Base-by-base conservation (phyloP, 306 rosid species). In the Trichosanthes cucumerina region DNA sequence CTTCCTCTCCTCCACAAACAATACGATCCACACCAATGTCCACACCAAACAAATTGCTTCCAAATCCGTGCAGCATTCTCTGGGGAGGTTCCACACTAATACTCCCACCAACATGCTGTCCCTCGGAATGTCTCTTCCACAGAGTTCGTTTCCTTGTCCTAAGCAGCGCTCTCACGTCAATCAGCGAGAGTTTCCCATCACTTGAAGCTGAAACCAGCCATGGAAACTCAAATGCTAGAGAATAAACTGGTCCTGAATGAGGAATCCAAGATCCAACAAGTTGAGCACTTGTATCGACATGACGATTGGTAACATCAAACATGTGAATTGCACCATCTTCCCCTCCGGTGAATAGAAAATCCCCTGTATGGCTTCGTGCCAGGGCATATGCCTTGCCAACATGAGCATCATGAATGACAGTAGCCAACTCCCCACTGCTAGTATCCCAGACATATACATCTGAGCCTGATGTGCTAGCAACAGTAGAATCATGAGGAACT, bases 131-230 rank as follows among this genome's bases (percentile, higher is more conserved):
- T 33, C 81, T 83, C 82, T 82, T 90, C 63, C 90, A 80, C 31
- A 78, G 79, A 72, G 84, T 82, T 65, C 64, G 78, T 49, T 63
- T 89, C 80, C 82, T 82, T 11, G 86, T 79, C 81, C 83, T 86
- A 47, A 92, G 80, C 79, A 95, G 87, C 77, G 87, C 86, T 63
- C 97, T 88, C 60, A 95, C 96, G 49, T 95, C 96, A 79, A 95
- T 89, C n/a, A 95, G 87, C 0, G 98, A 88, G 41, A 92, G 70
- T 66, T 91, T 91, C 38, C 97, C 96, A 56, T 95, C 98, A 69
- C 91, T 87, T 24, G 98, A 89, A 71, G 97, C 92, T 18, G 98
- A 95, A 82, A 92, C 96, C 79, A 92, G 89, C 98, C 98, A 95
- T 7, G 98, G 98, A 86, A 95, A 95, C 87, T 95, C 98, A 79